Conservation (phyloP, 139 green algal species). For the Chlorella sp. region DNA sequence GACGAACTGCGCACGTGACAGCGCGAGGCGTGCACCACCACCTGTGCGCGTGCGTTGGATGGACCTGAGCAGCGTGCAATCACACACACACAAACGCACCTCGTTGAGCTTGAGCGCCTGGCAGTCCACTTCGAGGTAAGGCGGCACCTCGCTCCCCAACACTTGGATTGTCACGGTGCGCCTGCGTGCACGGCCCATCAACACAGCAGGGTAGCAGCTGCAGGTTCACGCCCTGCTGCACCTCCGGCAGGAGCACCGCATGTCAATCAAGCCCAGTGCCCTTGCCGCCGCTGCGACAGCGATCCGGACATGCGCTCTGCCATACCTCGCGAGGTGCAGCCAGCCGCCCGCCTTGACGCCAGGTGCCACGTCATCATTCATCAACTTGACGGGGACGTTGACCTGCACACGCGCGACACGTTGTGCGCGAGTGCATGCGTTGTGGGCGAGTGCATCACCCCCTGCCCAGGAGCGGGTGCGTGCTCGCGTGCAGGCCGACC, state of each 20-base stretch:
- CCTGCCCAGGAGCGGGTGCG: no score
- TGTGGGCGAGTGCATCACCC: no score
- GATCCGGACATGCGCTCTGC: not conserved
- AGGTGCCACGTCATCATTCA: constrained; percentile 11
- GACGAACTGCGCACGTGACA: no score
- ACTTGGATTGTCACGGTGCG: constrained; percentile 20
- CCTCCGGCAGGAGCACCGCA: not conserved
- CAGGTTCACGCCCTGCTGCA: not conserved
- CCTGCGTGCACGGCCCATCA: not conserved
- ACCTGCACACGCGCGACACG: not conserved
- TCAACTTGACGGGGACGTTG: not conserved
- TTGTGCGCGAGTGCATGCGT: no score
- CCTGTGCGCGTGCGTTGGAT: no score
- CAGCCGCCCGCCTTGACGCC: constrained; percentile 21
- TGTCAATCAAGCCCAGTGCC: no score
- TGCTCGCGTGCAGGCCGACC: no score
- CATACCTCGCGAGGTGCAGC: constrained; percentile 4
- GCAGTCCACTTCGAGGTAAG: constrained; percentile 19
- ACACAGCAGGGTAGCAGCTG: not conserved
- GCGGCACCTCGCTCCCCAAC: constrained; percentile 13
- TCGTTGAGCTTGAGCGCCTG: constrained; percentile 14
- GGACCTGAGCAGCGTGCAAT: no score
- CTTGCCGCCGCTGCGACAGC: not conserved
- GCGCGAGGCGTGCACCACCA: no score
- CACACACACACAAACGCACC: no score